A percentile compares a stretch with the other conserved stretches of the same genome.
Evolutionary conservation across 176 grass and related monocot species (phyloP).

Genomic region (Rhipidocladum racemiflorum): DNA sequence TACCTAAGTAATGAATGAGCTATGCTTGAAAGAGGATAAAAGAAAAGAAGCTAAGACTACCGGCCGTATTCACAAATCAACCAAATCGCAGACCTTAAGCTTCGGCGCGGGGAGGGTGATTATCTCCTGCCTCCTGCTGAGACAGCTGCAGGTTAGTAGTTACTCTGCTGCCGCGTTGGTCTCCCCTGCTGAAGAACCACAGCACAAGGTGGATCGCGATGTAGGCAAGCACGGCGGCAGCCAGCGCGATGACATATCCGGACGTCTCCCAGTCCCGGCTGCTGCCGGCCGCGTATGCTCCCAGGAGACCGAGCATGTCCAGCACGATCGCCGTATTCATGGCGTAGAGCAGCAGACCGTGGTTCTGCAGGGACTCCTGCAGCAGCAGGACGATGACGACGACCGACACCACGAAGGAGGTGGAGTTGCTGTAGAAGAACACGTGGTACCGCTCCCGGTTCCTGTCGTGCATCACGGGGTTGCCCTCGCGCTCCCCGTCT

Average conservation of each 20-base stretch:
- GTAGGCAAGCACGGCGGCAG: not conserved
- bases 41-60: too few relatives aligned
- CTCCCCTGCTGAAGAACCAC: not conserved
- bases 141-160: too few relatives aligned
- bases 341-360: not conserved
- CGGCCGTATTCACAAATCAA: too few relatives aligned
- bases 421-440: constrained; percentile 7
- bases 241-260: not conserved
- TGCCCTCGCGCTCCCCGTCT: not conserved
- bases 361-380: not conserved
- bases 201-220: not conserved
- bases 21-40: too few relatives aligned
- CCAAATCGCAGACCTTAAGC: too few relatives aligned
- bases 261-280: not conserved
- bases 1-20: too few relatives aligned
- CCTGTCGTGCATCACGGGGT: not conserved
- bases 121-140: too few relatives aligned
- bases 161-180: too few relatives aligned
- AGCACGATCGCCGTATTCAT: not conserved
- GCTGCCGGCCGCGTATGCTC: constrained; percentile 29
- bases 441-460: not conserved
- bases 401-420: not conserved
- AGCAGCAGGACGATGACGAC: not conserved
- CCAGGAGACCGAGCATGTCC: constrained; percentile 33
- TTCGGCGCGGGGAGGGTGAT: too few relatives aligned